phyloP scores from a whole-genome alignment of 2,329 filamentous ascomycete species.

The Talaromyces funiculosus region DNA sequence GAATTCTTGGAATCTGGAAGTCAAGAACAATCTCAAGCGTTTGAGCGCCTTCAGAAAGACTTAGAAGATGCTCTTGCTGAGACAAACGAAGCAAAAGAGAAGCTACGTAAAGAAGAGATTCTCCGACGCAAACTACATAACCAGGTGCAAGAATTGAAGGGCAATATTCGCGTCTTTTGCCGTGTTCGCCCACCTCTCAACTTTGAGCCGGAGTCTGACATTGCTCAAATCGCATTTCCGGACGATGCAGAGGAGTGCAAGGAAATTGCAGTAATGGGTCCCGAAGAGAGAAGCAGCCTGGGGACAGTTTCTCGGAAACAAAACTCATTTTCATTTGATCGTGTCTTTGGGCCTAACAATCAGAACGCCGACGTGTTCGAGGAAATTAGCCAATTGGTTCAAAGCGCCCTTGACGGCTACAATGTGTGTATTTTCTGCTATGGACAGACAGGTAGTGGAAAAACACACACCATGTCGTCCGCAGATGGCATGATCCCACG shows the following conservation, averaged over 20 bases:
- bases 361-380: conserved; percentile 86
- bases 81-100: conserved; percentile 67
- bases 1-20: conserved; percentile 86
- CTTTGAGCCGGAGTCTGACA: conserved; percentile 52
- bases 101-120: conserved; percentile 85
- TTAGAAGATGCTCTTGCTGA: conserved; percentile 70
- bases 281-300: conserved; percentile 75
- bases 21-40: conserved; percentile 81
- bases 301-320: conserved; percentile 71
- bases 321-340: conserved; percentile 84
- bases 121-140: conserved; percentile 89
- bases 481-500: conserved; percentile 90
- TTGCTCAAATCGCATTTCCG: conserved; percentile 72
- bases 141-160: conserved; percentile 94
- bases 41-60: conserved; percentile 71
- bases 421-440: conserved; percentile 99
- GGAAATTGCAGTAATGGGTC: conserved; percentile 77
- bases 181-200: conserved; percentile 73
- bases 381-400: conserved; percentile 93
- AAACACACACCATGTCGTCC: conserved; percentile 94
- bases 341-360: conserved; percentile 74
- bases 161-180: conserved; percentile 98
- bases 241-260: conserved; percentile 75
- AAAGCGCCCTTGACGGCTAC: conserved; percentile 93
- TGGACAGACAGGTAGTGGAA: conserved; percentile 93